Base-by-base conservation (phyloP, 2,329 filamentous ascomycete species). In the Calonectria fujianensis region DNA sequence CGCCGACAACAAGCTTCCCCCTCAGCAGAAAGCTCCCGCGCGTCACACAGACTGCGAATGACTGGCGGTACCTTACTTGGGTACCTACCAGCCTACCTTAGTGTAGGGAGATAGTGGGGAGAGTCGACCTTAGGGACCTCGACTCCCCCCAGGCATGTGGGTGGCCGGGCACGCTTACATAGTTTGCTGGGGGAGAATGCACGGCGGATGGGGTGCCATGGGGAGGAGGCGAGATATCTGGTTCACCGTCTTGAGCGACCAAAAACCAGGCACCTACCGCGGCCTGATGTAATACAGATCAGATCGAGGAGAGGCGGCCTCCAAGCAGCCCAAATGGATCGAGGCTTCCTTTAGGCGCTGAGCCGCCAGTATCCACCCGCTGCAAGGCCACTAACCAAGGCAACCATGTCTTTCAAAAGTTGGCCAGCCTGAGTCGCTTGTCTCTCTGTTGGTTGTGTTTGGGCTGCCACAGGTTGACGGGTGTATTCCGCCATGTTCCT, bases 351-450 rank as follows among this genome's bases (percentile, higher is more conserved):
- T 66, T 65, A 71, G 50, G 45, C 64, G 70, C 64, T 69, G 71
- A 73, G 66, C 66, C 71, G 67, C 71, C 66, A 24, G 57, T 69
- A 65, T 65, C 66, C 71, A 73, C 71, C 50, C 1, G 57, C 70
- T 65, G 48, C 64, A 68, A 67, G 65, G 54, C 54, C 64, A 32
- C 64, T 57, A 35, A 65, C 51, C 24, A 29, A 35, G 32, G n/a
- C 32, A 67, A 35, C 32, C 57, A 64, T 64, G 61, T 64, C 37
- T 29, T 64, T 29, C 20, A 31, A n/a, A 24, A 64, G 37, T 45
- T 64, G 61, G 61, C n/a, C 37, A 31, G 32, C 61, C 61, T 31
- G 27, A 37, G 35, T 64, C 24, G 41, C 59, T 11, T 41, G 24
- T 24, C 11, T 48, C 16, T 48, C 16, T 64, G 61, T 48, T 45